These are phyloP conservation scores for Apiotrichum akiyoshidainum DNA, from an alignment of 1,284 basidiomycete species.

Conservation along the genomic window DNA sequence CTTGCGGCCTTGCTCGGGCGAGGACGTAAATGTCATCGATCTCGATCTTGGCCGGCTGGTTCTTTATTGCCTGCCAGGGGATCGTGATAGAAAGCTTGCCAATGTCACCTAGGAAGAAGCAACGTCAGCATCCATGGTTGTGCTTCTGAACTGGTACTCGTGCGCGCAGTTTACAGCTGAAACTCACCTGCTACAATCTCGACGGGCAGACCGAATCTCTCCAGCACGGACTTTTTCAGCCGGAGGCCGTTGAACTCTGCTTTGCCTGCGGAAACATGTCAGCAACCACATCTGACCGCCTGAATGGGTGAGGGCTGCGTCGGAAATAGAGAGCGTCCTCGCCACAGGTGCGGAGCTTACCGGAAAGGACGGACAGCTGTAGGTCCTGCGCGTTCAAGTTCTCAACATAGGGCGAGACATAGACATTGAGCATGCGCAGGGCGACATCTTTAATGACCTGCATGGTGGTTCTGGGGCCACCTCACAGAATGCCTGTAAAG, in stretches of 20 bases:
- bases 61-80: slow-evolving; percentile 93
- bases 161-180: background rate
- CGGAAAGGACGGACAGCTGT: slow-evolving; percentile 90
- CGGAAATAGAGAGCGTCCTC: no score
- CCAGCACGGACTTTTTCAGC: slow-evolving; percentile 89
- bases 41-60: slow-evolving; percentile 85
- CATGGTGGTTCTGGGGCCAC: slow-evolving; percentile 25
- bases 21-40: slow-evolving; percentile 95
- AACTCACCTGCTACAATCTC: slow-evolving; percentile 84
- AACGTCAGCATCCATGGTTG: background rate
- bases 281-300: background rate
- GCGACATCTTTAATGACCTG: slow-evolving; percentile 46
- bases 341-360: slow-evolving; percentile 46
- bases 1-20: slow-evolving; percentile 41
- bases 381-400: slow-evolving; percentile 93
- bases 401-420: slow-evolving; percentile 93
- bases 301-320: no score
- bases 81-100: slow-evolving; percentile 88
- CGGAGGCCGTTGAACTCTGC: slow-evolving; percentile 76
- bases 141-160: background rate
- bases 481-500: background rate
- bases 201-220: slow-evolving; percentile 93
- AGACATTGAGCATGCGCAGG: slow-evolving; percentile 71
- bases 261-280: slow-evolving; percentile 60
- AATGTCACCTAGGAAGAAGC: slow-evolving; percentile 69